These are phyloP conservation scores for Aschersonia sp. DNA, from an alignment of 2,329 filamentous ascomycete genomes.

Conservation along the genomic window DNA sequence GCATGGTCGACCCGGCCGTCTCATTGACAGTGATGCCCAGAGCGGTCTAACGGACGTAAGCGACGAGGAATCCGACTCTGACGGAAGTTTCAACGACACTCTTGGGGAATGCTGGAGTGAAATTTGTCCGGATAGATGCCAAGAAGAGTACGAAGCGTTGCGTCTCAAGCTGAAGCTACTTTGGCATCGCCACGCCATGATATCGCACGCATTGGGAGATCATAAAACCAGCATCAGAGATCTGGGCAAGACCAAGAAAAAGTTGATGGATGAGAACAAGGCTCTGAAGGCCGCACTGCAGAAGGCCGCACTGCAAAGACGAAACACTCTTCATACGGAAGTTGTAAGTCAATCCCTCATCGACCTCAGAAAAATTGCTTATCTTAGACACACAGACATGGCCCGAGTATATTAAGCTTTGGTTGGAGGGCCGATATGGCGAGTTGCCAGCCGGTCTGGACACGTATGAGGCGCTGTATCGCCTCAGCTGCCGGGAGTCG, in stretches of 20 bases:
- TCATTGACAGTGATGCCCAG: not conserved
- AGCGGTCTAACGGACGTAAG: not conserved
- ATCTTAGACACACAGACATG: not conserved
- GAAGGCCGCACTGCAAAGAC: not conserved
- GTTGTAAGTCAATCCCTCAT: not conserved
- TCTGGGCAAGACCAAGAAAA: no score
- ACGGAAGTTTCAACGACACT: not conserved
- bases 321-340: not conserved
- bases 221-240: no score
- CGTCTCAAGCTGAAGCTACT: no score
- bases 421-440: not conserved
- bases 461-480: slow-evolving; percentile 5
- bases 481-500: slow-evolving; percentile 7
- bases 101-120: not conserved
- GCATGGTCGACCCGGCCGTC: not conserved
- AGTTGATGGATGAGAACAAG: no score
- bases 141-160: no score
- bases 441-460: not conserved
- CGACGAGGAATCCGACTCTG: not conserved
- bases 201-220: no score
- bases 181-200: no score
- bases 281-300: not conserved
- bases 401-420: not conserved
- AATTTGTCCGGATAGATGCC: not conserved
- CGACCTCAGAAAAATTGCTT: not conserved